Evolutionary conservation across 2,329 filamentous ascomycete species (phyloP), one percentile per base, ranked within the genome.

Genomic region (Gliomastix tumulicola): DNA sequence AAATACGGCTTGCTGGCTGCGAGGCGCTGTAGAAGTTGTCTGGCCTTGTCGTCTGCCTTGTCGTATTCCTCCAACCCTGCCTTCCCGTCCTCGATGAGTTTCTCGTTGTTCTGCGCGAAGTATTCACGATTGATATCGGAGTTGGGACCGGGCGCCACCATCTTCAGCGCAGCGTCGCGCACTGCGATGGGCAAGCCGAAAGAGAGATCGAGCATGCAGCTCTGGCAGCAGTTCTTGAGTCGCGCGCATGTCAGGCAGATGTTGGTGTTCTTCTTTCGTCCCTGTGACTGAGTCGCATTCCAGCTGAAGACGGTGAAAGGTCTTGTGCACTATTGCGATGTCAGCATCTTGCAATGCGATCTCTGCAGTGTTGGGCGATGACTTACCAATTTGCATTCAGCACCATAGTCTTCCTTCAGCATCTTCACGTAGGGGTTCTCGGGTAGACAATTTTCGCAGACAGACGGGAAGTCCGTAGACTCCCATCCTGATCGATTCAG

Each of bases 351-450:
- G n/a, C n/a, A n/a, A n/a, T n/a, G n/a, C n/a, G n/a, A n/a, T n/a
- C n/a, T n/a, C n/a, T n/a, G n/a, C n/a, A n/a, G n/a, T n/a, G n/a
- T n/a, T n/a, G n/a, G 17, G 12, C 28, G 23, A 35, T 13, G 34
- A 40, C 57, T 37, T 53, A 66, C 63, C 47, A 85, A 68, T 68
- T 85, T 85, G 72, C 84, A 88, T 64, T 89, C 84, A 39, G 84
- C 86, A 50, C 88, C 92, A 53, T 94, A 82, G 60, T 98, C 90
- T 56, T 97, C 88, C 64, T 98, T 98, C 42, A 98, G 73, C 89
- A 98, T 97, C 63, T 97, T 92, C 30, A 98, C 92, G 54, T 94
- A 98, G 3, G 90, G 90, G 52, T 97, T 97, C 43, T 95, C 89
- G 13, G 90, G 89, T 3, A 98, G 76, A 59, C 92, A 98, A 55